Evolutionary conservation across 1,139 yeast genomes (phyloP).

Genomic region (Geotrichum cucujoidarum): DNA sequence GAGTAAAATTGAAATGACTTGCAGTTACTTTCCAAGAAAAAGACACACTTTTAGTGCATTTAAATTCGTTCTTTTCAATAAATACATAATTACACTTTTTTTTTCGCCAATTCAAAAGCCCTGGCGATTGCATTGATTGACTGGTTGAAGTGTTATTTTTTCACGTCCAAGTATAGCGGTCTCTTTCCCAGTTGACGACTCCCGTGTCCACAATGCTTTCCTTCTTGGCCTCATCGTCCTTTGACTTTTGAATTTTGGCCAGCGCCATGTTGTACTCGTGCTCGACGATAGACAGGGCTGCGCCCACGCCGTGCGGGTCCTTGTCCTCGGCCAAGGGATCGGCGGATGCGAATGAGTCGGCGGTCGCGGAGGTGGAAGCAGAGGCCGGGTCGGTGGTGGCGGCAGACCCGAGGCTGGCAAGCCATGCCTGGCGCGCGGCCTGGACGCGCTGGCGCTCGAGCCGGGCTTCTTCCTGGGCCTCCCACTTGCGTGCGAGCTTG

Average conservation of each 20-base stretch:
- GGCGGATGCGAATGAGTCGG: not conserved
- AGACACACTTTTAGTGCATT: too few species aligned
- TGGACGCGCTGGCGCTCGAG: not conserved
- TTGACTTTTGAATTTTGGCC: constrained; percentile 15
- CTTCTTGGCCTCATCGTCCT: constrained; percentile 14
- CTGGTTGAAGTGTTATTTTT: not conserved
- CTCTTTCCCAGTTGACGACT: constrained; percentile 19
- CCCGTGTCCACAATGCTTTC: constrained; percentile 21
- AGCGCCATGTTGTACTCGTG: constrained; percentile 12
- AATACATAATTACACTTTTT: too few species aligned
- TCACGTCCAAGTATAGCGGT: constrained; percentile 9
- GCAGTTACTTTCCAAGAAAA: too few species aligned
- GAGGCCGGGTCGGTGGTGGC: not conserved
- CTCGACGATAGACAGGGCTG: constrained; percentile 11
- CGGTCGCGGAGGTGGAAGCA: not conserved
- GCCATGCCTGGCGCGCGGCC: not conserved
- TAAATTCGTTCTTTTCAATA: too few species aligned
- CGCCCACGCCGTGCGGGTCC: constrained; percentile 4
- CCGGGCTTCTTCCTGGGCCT: constrained; percentile 1
- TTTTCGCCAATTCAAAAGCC: too few species aligned
- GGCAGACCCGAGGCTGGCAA: not conserved
- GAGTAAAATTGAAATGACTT: too few species aligned
- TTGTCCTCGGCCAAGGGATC: not conserved
- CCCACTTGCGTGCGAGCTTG: constrained; percentile 14
- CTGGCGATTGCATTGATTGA: too few species aligned